Evolutionary conservation across 2,329 filamentous ascomycete genomes (phyloP), one percentile per base, ranked within the genome.

Genomic region (Fusarium euwallaceae): DNA sequence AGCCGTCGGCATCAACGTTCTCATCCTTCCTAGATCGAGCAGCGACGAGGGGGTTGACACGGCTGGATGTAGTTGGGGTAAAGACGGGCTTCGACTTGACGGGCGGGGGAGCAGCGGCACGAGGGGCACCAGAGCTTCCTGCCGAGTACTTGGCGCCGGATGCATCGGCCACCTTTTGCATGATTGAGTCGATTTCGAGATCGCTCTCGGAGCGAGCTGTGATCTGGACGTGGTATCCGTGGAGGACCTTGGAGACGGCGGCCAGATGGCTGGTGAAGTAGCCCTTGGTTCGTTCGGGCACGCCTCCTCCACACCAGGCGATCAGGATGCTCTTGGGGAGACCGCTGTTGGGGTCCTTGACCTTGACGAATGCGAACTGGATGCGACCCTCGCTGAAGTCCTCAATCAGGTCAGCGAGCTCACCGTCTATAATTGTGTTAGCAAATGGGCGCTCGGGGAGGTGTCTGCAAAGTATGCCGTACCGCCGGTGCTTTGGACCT

Each of bases 141-240:
- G 90, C 90, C 5, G 95, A 94, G 85, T 99, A 99, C 83, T 98
- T 98, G 73, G 96, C 91, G 70, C 97, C 97, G 51, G 97, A 98
- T 32, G 97, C 93, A 87, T 98, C 95, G 70, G 95, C 91, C 58
- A 99, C 95, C 84, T 98, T 98, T 82, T 97, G 93, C 78, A 98
- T 89, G 77, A 99, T 98, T 67, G 89, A 88, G 80, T 97, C 95
- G 41, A 95, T 94, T 32, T 93, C 94, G 72, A 99, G 90, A 81
- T 98, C 95, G 80, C 91, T 90, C 73, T 98, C 95, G 72, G 95
- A 97, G 71, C 97, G 94, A 70, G 97, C 97, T 62, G 95, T 98
- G 78, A 99, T 94, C 86, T 99, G 96, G 69, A 99, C 95, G 83
- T 99, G 97, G 83, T 98, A 99, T 76, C 97, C 95, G 86, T 98